Conservation (phyloP, 495 filamentous ascomycete species). For the Tuber borchii region DNA sequence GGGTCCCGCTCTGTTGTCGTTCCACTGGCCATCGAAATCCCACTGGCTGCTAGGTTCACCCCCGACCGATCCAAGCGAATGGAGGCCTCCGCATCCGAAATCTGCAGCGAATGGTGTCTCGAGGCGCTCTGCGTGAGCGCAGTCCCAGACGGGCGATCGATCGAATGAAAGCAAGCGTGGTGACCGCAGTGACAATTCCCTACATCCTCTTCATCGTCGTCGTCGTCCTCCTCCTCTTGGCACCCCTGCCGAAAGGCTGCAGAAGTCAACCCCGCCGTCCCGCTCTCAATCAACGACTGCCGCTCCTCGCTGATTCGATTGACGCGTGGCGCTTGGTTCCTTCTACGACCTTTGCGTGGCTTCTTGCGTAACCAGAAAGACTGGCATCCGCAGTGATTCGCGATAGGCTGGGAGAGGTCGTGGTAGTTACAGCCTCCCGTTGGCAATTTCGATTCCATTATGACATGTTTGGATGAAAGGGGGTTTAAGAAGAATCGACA, state of each 20-base stretch:
- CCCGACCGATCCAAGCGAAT: constrained; percentile 22
- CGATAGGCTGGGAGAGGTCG: constrained; percentile 11
- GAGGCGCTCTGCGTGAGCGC: constrained; percentile 12
- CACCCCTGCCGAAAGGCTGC: not conserved
- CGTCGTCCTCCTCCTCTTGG: constrained; percentile 1
- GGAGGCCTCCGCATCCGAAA: constrained; percentile 17
- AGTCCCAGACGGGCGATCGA: constrained; percentile 6
- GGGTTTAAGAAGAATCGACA: not conserved
- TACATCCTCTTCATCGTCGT: constrained; percentile 24
- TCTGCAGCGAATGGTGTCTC: constrained; percentile 20
- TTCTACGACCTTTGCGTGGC: constrained; percentile 5
- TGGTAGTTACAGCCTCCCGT: constrained; percentile 32
- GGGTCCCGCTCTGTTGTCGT: constrained; percentile 35
- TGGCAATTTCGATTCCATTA: constrained; percentile 30
- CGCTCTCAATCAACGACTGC: constrained; percentile 3
- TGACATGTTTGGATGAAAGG: constrained; percentile 16
- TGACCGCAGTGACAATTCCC: constrained; percentile 32
- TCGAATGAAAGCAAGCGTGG: constrained; percentile 35
- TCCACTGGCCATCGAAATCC: constrained; percentile 30
- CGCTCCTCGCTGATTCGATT: constrained; percentile 10
- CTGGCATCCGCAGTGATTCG: constrained; percentile 34
- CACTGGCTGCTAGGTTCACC: constrained; percentile 22
- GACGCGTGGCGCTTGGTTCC: constrained; percentile 11
- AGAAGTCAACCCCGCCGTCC: not conserved
- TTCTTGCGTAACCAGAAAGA: constrained; percentile 23